phyloP scores from a whole-genome alignment of 1,284 basidiomycete genomes.

The Rhodotorula sp. region DNA sequence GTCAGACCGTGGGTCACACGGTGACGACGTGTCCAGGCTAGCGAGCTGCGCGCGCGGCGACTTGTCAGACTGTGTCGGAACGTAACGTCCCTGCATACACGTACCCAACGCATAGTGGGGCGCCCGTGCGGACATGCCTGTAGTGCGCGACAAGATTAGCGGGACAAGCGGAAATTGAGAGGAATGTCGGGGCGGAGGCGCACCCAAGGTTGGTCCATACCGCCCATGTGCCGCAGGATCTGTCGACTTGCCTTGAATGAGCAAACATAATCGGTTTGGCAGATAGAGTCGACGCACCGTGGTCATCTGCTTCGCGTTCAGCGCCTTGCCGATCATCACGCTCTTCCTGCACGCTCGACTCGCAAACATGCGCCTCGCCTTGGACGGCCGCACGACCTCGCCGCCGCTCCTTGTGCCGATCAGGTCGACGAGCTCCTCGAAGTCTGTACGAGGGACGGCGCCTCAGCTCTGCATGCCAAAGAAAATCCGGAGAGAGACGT shows the following conservation, averaged over 20 bases:
- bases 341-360: conserved; percentile 93
- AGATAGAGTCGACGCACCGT: conserved; percentile 57
- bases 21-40: not conserved
- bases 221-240: conserved; percentile 90
- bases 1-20: not conserved
- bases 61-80: not conserved
- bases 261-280: not conserved
- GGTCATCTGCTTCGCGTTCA: conserved; percentile 76
- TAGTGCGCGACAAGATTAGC: no score
- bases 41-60: not conserved
- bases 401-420: conserved; percentile 61
- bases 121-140: conserved; percentile 92
- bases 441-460: conserved; percentile 67
- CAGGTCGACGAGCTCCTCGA: conserved; percentile 90
- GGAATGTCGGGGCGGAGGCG: conserved; percentile 17
- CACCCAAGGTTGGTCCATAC: conserved; percentile 90
- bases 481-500: conserved; percentile 25
- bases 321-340: conserved; percentile 89
- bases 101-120: conserved; percentile 80
- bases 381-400: conserved; percentile 71
- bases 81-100: not conserved
- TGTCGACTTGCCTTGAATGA: conserved; percentile 46
- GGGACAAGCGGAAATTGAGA: not conserved
- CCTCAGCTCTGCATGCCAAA: not conserved
- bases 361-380: conserved; percentile 95